phyloP scores from a whole-genome alignment of 2,329 filamentous ascomycete species.

The Cytospora leucostoma region DNA sequence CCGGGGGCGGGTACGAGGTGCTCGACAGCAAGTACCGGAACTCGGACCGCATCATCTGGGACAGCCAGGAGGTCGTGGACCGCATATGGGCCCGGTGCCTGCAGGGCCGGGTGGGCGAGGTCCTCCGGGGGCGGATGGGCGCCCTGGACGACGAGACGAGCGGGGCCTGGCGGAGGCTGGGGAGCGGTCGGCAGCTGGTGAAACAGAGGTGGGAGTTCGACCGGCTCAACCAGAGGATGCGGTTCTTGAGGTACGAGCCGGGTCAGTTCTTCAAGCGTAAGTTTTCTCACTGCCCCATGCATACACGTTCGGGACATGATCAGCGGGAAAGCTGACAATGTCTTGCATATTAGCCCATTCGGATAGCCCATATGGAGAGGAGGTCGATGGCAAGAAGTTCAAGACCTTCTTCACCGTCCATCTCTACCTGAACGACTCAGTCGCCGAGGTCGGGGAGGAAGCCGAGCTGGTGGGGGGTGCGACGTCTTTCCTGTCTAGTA shows the following conservation, averaged over 20 bases:
- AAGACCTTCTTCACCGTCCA: constrained; percentile 57
- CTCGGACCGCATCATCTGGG: constrained; percentile 77
- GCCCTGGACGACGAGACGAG: constrained; percentile 36
- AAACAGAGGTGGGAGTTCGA: constrained; percentile 45
- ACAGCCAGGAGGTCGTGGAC: constrained; percentile 61
- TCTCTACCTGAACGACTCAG: constrained; percentile 55
- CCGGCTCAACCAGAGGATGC: constrained; percentile 69
- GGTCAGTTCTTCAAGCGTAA: constrained; percentile 71
- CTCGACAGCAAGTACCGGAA: constrained; percentile 62
- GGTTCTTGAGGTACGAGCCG: constrained; percentile 71
- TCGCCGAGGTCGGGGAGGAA: constrained; percentile 40
- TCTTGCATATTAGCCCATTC: constrained; percentile 56
- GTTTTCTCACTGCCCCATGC: constrained; percentile 32
- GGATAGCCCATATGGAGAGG: constrained; percentile 63
- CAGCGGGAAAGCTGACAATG: neutral
- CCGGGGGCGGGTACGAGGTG: constrained; percentile 62
- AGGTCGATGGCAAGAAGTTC: constrained; percentile 47
- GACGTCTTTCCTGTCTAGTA: constrained; percentile 53
- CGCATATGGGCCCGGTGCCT: constrained; percentile 63
- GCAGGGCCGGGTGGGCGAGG: constrained; percentile 44
- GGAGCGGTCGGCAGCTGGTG: constrained; percentile 12
- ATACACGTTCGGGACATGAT: too few species aligned
- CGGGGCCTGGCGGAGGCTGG: constrained; percentile 35
- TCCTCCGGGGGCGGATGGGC: constrained; percentile 44
- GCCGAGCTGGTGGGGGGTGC: constrained; percentile 53